Base-by-base conservation (phyloP, 164 flowering plant genomes). In the Tetrastigma voinierianum region DNA sequence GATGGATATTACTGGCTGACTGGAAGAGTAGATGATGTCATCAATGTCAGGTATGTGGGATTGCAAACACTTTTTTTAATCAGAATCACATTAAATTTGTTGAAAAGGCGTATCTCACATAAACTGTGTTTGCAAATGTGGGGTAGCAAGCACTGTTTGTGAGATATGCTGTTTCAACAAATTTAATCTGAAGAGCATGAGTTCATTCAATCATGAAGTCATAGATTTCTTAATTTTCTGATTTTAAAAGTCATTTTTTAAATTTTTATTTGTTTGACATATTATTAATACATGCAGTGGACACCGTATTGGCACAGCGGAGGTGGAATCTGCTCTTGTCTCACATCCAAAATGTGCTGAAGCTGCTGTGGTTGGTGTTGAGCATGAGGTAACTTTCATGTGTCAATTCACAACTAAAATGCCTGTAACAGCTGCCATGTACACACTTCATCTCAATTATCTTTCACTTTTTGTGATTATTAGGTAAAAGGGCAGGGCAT, bases 311-410 rank as follows among this genome's bases (percentile, higher is more conserved):
- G 98, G 99, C 65, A 91, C 99, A 8, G 96, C 99, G 56, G 99
- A 96, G 80, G 98, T 96, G 58, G 99, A 96, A 82, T 96, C 99
- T 69, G 98, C 98, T 67, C 80, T 96, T 23, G 99, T 93, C 59
- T 96, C 98, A 46, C 99, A 96, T 74, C 95, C 96, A 2, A 90
- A 90, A 70, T 96, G 99, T 77, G 88, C 96, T 44, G 99, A 96
- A 79, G 99, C 99, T 74, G 99, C 99, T 72, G 98, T 96, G 21
- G 99, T 96, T 70, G 99, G 97, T 67, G 84, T 96, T 75, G 99
- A 96, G 77, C 99, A 96, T 66, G 97, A 93, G 93, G 99, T 92
- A 84, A 17, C 17, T 46, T 12, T 47, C 9, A 17, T 21, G 21
- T 2, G 44, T 21, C n/a, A 49, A 14, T 15, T 11, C 15, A 14